phyloP scores from a whole-genome alignment of 1,139 yeast genomes.

The Debaryomyces nepalensis region DNA sequence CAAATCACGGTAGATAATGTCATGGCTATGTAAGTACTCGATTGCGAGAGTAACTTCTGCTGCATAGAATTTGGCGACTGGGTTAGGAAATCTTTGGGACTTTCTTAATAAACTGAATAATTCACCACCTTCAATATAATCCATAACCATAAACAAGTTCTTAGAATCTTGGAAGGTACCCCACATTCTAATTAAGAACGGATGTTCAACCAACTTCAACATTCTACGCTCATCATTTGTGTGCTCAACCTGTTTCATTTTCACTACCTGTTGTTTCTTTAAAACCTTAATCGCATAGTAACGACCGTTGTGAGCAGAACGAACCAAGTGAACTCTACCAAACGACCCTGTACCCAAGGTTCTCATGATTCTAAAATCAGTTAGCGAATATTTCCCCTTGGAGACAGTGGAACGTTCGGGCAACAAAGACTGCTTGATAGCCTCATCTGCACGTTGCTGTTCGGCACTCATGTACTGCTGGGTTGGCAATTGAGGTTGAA shows the following conservation, averaged over 20 bases:
- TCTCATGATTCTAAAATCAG: constrained; percentile 57
- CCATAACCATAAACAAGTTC: constrained; percentile 65
- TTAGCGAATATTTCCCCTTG: constrained; percentile 59
- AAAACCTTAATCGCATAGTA: constrained; percentile 64
- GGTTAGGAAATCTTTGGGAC: constrained; percentile 64
- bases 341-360: constrained; percentile 67
- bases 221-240: constrained; percentile 65
- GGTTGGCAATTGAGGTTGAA: constrained; percentile 12
- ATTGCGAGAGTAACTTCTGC: constrained; percentile 63
- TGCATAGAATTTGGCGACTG: constrained; percentile 66
- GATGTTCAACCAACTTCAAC: constrained; percentile 60
- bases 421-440: constrained; percentile 35
- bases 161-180: constrained; percentile 64
- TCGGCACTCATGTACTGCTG: constrained; percentile 14
- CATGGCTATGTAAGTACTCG: constrained; percentile 61
- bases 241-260: constrained; percentile 67
- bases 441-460: constrained; percentile 29
- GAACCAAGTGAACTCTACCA: constrained; percentile 64
- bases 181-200: constrained; percentile 67
- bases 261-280: constrained; percentile 61
- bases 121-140: constrained; percentile 68
- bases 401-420: constrained; percentile 44
- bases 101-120: constrained; percentile 58
- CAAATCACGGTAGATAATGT: constrained; percentile 62
- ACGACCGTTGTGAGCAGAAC: constrained; percentile 62